Evolutionary conservation across 2,329 filamentous ascomycete genomes (phyloP).

Genomic region (Sarocladiaceae sp.): DNA sequence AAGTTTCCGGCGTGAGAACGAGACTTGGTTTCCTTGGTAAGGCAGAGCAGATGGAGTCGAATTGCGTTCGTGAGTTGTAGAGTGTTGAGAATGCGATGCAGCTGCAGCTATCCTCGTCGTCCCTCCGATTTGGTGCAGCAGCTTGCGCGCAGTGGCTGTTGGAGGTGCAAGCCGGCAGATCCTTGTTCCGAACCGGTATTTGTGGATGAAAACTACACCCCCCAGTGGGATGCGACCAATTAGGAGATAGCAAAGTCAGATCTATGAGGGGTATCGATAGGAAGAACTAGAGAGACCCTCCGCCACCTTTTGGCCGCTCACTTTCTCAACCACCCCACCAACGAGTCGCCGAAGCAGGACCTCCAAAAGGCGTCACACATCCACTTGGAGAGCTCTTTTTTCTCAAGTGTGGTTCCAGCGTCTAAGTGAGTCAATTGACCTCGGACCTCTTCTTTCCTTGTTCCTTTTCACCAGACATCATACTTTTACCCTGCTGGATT

Average conservation of each 20-base stretch:
- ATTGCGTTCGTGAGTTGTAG: too few species aligned
- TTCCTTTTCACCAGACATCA: not conserved
- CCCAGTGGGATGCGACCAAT: not conserved
- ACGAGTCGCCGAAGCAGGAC: constrained; percentile 5
- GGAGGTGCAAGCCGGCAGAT: constrained; percentile 3
- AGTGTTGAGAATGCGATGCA: too few species aligned
- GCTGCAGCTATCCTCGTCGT: too few species aligned
- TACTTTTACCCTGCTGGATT: not conserved
- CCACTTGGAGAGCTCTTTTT: constrained; percentile 8
- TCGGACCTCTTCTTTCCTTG: constrained; percentile 6
- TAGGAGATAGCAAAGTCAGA: not conserved
- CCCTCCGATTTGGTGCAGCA: too few species aligned
- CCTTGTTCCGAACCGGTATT: not conserved
- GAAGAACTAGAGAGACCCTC: not conserved
- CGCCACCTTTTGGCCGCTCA: constrained; percentile 9
- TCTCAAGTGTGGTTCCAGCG: not conserved
- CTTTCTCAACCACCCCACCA: constrained; percentile 8
- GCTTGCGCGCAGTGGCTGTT: too few species aligned
- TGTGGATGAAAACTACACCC: not conserved
- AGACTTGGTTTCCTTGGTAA: too few species aligned
- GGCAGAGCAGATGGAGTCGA: too few species aligned
- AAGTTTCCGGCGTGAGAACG: too few species aligned
- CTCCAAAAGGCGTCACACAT: constrained; percentile 8
- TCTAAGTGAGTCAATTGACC: constrained; percentile 3
- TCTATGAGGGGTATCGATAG: not conserved